A percentile compares a stretch with the other conserved stretches of the same genome.
Conservation (phyloP, 2,329 filamentous ascomycete species). For the Cordyceps tenuipes region DNA sequence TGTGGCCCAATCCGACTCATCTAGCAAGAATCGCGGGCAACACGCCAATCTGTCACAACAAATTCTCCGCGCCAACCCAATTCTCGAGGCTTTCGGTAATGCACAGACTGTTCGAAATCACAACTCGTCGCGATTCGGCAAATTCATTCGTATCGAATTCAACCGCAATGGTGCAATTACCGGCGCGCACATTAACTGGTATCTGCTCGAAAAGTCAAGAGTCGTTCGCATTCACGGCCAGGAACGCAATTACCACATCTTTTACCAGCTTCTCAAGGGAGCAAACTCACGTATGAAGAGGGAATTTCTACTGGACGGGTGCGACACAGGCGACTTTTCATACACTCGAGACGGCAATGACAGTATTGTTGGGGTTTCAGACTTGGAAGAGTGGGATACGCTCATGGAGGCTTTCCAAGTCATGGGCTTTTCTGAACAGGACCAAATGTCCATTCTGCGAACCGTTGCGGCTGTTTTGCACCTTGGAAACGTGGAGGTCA, state of each 20-base stretch:
- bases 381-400: constrained; percentile 80
- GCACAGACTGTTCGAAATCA: constrained; percentile 97
- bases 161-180: constrained; percentile 79
- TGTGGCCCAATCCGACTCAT: constrained; percentile 76
- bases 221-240: constrained; percentile 81
- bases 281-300: constrained; percentile 65
- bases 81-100: constrained; percentile 95
- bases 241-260: constrained; percentile 94
- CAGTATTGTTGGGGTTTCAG: constrained; percentile 81
- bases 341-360: constrained; percentile 92
- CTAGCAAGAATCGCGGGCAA: constrained; percentile 50
- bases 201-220: constrained; percentile 93
- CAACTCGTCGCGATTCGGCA: constrained; percentile 96
- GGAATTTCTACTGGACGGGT: constrained; percentile 65
- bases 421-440: constrained; percentile 84
- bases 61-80: constrained; percentile 91
- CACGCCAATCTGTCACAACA: constrained; percentile 90
- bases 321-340: constrained; percentile 77
- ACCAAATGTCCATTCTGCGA: constrained; percentile 73
- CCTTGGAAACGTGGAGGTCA: constrained; percentile 81
- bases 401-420: constrained; percentile 88
- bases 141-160: constrained; percentile 98
- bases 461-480: constrained; percentile 90
- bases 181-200: constrained; percentile 98
- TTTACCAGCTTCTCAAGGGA: constrained; percentile 89